Percentiles rank a stretch among this genome's conserved stretches.
These are phyloP conservation scores for Violaceomyces palustris DNA, from an alignment of 1,284 basidiomycete species.

Conservation along the genomic window DNA sequence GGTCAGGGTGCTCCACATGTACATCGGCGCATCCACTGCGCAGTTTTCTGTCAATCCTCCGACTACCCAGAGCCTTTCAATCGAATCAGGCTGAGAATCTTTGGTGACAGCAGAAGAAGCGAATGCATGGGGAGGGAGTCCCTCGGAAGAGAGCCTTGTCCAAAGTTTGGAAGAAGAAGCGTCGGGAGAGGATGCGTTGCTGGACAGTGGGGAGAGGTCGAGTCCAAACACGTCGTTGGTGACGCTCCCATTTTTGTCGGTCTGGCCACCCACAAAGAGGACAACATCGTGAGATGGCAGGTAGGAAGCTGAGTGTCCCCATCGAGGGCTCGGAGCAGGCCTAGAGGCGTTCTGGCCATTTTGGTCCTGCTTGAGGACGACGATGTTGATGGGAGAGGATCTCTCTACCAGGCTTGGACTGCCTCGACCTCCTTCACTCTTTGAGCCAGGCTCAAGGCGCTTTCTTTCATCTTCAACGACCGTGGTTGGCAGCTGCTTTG, in stretches of 20 bases:
- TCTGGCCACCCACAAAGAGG: conserved; percentile 46
- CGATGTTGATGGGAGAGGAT: too few species aligned
- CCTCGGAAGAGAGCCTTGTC: conserved; percentile 10
- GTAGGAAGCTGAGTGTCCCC: conserved; percentile 23
- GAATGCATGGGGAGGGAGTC: conserved; percentile 34
- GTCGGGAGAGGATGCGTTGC: conserved; percentile 3
- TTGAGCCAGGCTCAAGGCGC: too few species aligned
- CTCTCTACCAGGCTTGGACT: too few species aligned
- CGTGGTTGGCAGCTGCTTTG: too few species aligned
- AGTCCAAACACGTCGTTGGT: conserved; percentile 40
- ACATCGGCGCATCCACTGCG: conserved; percentile 19
- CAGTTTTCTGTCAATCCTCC: conserved; percentile 44
- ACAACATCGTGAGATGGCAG: conserved; percentile 19
- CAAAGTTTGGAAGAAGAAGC: conserved; percentile 2
- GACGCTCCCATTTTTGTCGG: conserved; percentile 17
- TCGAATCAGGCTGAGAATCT: conserved; percentile 4
- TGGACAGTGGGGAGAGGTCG: conserved; percentile 25
- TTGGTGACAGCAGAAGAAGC: conserved; percentile 11
- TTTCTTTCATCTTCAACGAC: too few species aligned
- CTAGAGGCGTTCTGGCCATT: too few species aligned
- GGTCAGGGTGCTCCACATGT: conserved; percentile 18
- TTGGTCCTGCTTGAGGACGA: too few species aligned
- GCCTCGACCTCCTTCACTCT: too few species aligned
- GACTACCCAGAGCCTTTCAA: conserved; percentile 33
- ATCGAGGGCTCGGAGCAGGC: too few species aligned